A percentile compares a stretch with the other conserved stretches of the same genome.
Conservation (phyloP, 352 stramenopile genomes). For the Pythium diclinum region DNA sequence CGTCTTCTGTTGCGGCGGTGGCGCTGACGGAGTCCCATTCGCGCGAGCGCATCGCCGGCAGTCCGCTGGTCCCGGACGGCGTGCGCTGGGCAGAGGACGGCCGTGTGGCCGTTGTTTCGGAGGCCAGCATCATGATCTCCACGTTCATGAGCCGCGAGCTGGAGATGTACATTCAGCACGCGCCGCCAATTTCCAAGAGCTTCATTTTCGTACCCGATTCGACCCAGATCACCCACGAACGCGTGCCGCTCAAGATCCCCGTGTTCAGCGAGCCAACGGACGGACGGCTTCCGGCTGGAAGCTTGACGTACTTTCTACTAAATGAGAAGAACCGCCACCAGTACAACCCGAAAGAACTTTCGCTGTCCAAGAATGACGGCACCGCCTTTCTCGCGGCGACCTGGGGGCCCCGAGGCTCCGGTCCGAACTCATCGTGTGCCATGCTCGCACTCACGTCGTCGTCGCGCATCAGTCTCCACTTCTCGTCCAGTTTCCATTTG, state of each 20-base stretch:
- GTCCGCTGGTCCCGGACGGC: constrained; percentile 60
- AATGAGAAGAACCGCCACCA: constrained; percentile 66
- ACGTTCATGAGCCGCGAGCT: constrained; percentile 78
- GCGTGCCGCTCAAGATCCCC: constrained; percentile 49
- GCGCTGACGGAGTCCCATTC: constrained; percentile 21
- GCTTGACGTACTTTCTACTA: constrained; percentile 60
- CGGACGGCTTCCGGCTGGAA: constrained; percentile 23
- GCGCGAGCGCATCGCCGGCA: constrained; percentile 73
- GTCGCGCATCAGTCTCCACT: constrained; percentile 62
- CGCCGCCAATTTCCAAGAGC: constrained; percentile 75
- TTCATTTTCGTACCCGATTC: constrained; percentile 68
- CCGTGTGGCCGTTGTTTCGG: constrained; percentile 65
- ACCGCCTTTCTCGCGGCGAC: constrained; percentile 52
- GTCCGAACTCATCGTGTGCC: constrained; percentile 65
- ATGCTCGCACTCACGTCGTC: constrained; percentile 60
- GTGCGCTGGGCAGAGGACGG: constrained; percentile 74
- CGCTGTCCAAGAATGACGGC: constrained; percentile 72
- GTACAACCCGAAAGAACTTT: constrained; percentile 81
- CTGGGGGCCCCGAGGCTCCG: constrained; percentile 74
- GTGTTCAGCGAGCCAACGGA: constrained; percentile 38
- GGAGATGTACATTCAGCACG: constrained; percentile 76
- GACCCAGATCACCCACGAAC: constrained; percentile 32
- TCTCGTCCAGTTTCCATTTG: constrained; percentile 76
- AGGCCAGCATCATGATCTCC: constrained; percentile 72
- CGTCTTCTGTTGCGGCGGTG: not conserved